Evolutionary conservation across 2,329 filamentous ascomycete species (phyloP), one percentile per base, ranked within the genome.

Genomic region (Lasiodiplodia sp.): DNA sequence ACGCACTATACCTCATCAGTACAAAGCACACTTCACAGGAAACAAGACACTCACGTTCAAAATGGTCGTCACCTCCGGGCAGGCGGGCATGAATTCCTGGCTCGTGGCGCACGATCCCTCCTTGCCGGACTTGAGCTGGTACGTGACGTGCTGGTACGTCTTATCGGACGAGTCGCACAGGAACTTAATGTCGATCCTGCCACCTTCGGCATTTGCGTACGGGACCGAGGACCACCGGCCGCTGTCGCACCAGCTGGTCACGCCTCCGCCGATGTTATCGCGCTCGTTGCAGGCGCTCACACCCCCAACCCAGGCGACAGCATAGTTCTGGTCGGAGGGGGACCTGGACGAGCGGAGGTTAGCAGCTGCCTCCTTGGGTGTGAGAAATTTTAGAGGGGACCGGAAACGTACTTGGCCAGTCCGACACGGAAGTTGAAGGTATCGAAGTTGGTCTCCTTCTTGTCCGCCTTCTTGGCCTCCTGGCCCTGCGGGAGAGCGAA

Each of bases 61-160:
- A 34, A 34, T 34, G 8, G 31, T 34, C 8, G 31, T 10, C 31
- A 34, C 31, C 31, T 34, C 31, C 31, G 31, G 31, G 31, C 31
- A 34, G 2, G 31, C 31, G 31, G 31, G 31, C 31, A 34, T 34
- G 31, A 34, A 34, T 1, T 34, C 31, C 31, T 34, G 31, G 8
- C 31, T 34, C 8, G 31, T 34, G 31, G 31, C 31, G 37, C 55
- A 57, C 16, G 8, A n/a, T 2, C 55, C 55, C 18, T 25, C 5
- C 31, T 57, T 16, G 55, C 55, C 55, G 3, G 55, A 57, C 31
- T 37, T 21, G 31, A 57, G 55, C 31, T 37, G 6, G 55, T 57
- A 57, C 31, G 18, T 57, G 31, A 57, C 55, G 10, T 57, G 16
- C 18, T 57, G 7, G 31, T 57, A 57, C 34, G 40, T 8, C 34